phyloP scores from a whole-genome alignment of 768 basidiomycete species.

The Tulasnella sp. region DNA sequence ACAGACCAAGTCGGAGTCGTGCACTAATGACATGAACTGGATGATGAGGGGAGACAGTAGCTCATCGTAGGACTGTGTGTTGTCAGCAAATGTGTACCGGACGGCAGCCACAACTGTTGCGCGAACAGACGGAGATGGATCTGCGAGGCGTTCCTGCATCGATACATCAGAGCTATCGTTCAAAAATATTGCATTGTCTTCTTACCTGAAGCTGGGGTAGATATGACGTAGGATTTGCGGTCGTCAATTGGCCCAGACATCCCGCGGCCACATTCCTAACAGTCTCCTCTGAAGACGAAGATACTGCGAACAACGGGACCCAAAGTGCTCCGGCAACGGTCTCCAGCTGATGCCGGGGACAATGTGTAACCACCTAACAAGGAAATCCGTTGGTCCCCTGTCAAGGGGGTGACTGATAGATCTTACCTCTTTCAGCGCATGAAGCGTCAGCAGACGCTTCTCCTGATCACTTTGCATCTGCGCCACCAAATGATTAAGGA shows the following conservation, averaged over 20 bases:
- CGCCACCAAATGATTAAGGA: conserved; percentile 75
- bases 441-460: conserved; percentile 74
- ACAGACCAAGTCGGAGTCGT: conserved; percentile 75
- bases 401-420: background rate
- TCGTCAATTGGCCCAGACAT: conserved; percentile 90
- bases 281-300: conserved; percentile 80
- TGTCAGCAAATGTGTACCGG: conserved; percentile 82
- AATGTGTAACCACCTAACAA: conserved; percentile 78
- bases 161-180: background rate
- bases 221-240: conserved; percentile 81
- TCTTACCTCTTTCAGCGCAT: conserved; percentile 83
- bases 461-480: conserved; percentile 57
- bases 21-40: conserved; percentile 84
- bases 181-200: conserved; percentile 4
- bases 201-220: conserved; percentile 83
- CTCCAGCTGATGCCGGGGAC: conserved; percentile 72
- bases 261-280: conserved; percentile 92
- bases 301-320: conserved; percentile 85
- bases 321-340: conserved; percentile 81
- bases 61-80: conserved; percentile 76
- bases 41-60: conserved; percentile 77
- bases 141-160: conserved; percentile 56
- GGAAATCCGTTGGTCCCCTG: background rate
- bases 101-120: conserved; percentile 90
- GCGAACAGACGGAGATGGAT: conserved; percentile 57